A percentile compares a stretch with the other conserved stretches of the same genome.
phyloP scores from a whole-genome alignment of 169 alveolate genomes.

The Eimeria sp. region DNA sequence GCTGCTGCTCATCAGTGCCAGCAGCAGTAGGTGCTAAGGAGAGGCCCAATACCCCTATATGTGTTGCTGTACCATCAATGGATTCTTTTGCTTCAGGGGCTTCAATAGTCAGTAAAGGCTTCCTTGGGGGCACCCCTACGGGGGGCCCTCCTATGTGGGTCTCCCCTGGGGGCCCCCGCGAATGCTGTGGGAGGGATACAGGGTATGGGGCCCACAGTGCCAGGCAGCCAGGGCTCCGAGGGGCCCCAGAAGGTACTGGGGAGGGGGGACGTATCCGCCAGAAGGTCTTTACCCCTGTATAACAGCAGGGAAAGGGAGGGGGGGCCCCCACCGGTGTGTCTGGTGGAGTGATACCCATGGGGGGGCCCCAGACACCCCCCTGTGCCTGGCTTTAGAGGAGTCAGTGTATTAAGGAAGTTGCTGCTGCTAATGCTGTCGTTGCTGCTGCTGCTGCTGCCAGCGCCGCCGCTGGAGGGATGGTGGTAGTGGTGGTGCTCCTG shows the following conservation, averaged over 20 bases:
- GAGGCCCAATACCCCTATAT: background rate
- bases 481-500: background rate
- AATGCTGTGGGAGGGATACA: background rate
- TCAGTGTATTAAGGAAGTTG: background rate
- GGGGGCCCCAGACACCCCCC: conserved; percentile 20
- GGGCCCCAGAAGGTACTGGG: background rate
- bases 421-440: background rate
- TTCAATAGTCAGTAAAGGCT: background rate
- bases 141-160: background rate
- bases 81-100: background rate
- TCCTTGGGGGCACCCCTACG: background rate
- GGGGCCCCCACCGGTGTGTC: background rate
- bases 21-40: background rate
- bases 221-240: background rate
- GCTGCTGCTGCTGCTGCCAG: background rate
- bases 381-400: background rate
- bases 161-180: background rate
- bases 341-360: background rate
- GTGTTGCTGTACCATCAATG: background rate
- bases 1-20: background rate
- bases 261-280: conserved; percentile 36
- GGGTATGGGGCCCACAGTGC: background rate
- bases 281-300: conserved; percentile 8
- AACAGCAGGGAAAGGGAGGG: background rate
- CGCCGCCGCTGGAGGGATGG: background rate